Percentiles rank a stretch among this genome's conserved stretches.
Evolutionary conservation across 2,329 filamentous ascomycete species (phyloP).

Genomic region (Aspergillus ochraceoroseus): DNA sequence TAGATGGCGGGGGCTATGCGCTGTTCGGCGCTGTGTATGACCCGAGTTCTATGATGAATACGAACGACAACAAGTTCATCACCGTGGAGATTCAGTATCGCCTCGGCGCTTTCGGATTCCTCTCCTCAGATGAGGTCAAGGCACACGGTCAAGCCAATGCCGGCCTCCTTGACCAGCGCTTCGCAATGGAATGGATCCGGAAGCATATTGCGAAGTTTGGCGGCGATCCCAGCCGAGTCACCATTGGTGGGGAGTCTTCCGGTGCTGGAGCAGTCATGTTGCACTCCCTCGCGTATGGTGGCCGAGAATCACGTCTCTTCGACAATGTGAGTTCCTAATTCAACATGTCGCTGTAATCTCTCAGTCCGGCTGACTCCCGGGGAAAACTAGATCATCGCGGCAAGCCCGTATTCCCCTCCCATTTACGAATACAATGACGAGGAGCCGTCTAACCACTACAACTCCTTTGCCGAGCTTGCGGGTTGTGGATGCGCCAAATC

Average conservation of each 20-base stretch:
- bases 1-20: slow-evolving; percentile 37
- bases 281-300: slow-evolving; percentile 11
- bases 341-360: background rate
- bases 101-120: slow-evolving; percentile 19
- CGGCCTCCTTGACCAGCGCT: slow-evolving; percentile 13
- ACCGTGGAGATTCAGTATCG: slow-evolving; percentile 50
- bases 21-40: slow-evolving; percentile 38
- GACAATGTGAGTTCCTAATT: slow-evolving; percentile 23
- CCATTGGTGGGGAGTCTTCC: slow-evolving; percentile 10
- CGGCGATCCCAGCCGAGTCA: slow-evolving; percentile 8
- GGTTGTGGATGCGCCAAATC: slow-evolving; percentile 35
- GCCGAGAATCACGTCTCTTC: slow-evolving; percentile 15
- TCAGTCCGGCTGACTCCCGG: background rate
- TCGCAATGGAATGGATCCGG: slow-evolving; percentile 14
- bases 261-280: slow-evolving; percentile 12
- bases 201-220: slow-evolving; percentile 11
- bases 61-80: slow-evolving; percentile 48
- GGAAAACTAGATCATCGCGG: slow-evolving; percentile 32
- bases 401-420: slow-evolving; percentile 52
- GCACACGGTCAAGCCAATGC: slow-evolving; percentile 9
- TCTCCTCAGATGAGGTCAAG: slow-evolving; percentile 51
- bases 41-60: slow-evolving; percentile 42
- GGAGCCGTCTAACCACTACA: slow-evolving; percentile 46
- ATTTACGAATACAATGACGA: slow-evolving; percentile 50
- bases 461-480: slow-evolving; percentile 42